Base-by-base conservation (phyloP, 192 early-diverging fungal species). In the Obelidium mucronatum region DNA sequence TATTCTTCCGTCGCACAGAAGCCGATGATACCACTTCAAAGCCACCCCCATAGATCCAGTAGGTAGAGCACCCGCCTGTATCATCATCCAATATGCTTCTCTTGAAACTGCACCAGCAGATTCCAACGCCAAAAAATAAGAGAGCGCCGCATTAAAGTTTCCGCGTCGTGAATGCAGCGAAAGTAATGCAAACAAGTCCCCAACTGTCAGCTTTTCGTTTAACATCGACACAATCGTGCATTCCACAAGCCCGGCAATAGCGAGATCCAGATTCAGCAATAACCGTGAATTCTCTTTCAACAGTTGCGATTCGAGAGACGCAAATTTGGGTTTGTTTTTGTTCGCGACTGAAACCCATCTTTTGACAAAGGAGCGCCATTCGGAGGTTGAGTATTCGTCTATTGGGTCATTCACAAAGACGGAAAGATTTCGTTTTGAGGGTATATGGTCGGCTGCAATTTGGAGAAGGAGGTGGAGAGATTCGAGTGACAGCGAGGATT, bases 61-160 rank as follows among this genome's bases (percentile, higher is more conserved):
- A 17, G 66, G 51, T 36, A 40, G n/a, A 1, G 17, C 8, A 52
- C 13, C 24, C 19, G 66, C 19, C 19, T 51, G 66, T 2, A 67
- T 67, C 0, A 67, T 6, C 66, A 67, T 67, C 40, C 66, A 52
- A 52, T 67, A 67, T 17, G 66, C 31, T 40, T 67, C 66, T n/a
- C 66, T 17, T 8, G 40, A 51, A n/a, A 67, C 19, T 8, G 22
- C 39, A n/a, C 5, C 24, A 0, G 51, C n/a, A 4, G 30, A 28
- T 67, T 26, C 39, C 26, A 37, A 36, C 19, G 39, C 33, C 6
- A 13, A 13, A 28, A 67, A 67, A 17, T 48, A 67, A 26, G n/a
- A 5, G 1, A 51, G 6, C 8, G 51, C 66, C n/a, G 42, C 51
- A 26, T 26, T 17, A 42, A 44, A 13, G 66, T 48, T 22, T 51